Base-by-base conservation (phyloP, 169 alveolate genomes). In the Cyclospora cayetanensis region DNA sequence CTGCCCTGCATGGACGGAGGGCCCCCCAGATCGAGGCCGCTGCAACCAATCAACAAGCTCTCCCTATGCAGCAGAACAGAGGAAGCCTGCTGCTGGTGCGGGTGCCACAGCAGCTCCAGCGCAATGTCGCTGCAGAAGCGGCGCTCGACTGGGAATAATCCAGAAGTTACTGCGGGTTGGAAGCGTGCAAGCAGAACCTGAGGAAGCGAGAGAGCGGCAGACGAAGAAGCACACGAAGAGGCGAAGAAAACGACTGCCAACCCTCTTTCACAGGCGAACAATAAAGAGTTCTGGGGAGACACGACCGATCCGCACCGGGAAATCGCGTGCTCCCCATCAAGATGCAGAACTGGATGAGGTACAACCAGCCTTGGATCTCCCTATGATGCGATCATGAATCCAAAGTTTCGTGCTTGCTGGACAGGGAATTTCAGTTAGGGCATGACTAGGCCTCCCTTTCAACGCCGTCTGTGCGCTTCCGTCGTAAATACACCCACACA, bases 1-100 rank as follows among this genome's bases (percentile, higher is more conserved):
- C 37, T 68, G 52, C 55, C 72, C 89, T 41, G 89, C 89, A 79
- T 79, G 89, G 72, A 76, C 65, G 86, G 34, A 50, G 68, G 15
- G 35, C 42, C 88, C 88, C 72, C 53, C 43, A 43, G 89, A 34
- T 50, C 1, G 53, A 50, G 43, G 66, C 89, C 68, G 43, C 50
- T 12, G 89, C 74, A 25, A 52, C 29, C 27, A 79, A 60, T 5
- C 89, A 52, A 11, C 89, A 7, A 15, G 60, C 70, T 50, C n/a
- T n/a, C n/a, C n/a, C n/a, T n/a, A n/a, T n/a, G n/a, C n/a, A n/a
- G n/a, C 87, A 46, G 52, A 50, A 79, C n/a, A 4, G 5, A 35
- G 34, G 7, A 52, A 27, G 31, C 11, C 52, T 43, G 53, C 68
- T 41, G 35, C 74, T 42, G 52, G 72, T n/a, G 43, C 42, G 63